Conservation (phyloP, 2,329 filamentous ascomycete genomes). For the Anisogramma anomala region DNA sequence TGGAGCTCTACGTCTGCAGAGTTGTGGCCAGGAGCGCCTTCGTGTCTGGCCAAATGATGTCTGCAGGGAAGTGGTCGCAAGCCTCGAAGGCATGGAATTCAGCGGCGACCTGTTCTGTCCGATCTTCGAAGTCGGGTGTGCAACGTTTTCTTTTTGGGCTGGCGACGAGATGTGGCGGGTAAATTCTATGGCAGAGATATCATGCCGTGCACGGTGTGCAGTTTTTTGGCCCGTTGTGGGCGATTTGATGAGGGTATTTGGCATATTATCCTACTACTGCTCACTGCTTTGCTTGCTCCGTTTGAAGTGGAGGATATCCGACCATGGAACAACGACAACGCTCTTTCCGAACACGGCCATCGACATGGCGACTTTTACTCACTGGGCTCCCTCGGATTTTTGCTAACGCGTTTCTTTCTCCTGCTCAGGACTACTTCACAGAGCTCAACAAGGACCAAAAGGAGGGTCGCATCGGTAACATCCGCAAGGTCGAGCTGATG, state of each 20-base stretch:
- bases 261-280: constrained; percentile 16
- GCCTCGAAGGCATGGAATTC: neutral
- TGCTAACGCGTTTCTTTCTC: constrained; percentile 55
- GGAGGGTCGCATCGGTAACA: constrained; percentile 68
- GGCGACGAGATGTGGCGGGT: neutral
- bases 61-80: neutral
- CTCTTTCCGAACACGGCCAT: constrained; percentile 5
- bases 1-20: neutral
- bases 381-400: constrained; percentile 34
- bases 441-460: constrained; percentile 6
- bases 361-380: constrained; percentile 14
- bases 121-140: neutral
- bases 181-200: constrained; percentile 13
- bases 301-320: constrained; percentile 15
- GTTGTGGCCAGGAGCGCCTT: neutral
- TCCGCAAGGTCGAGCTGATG: constrained; percentile 82
- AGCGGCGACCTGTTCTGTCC: neutral
- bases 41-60: neutral
- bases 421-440: constrained; percentile 80
- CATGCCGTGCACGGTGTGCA: constrained; percentile 14
- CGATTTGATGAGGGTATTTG: constrained; percentile 7
- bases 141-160: neutral
- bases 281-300: constrained; percentile 27
- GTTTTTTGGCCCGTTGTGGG: too few species aligned
- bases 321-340: constrained; percentile 12